Conservation (phyloP, 2,329 filamentous ascomycete species). For the Plenodomus biglobosus region DNA sequence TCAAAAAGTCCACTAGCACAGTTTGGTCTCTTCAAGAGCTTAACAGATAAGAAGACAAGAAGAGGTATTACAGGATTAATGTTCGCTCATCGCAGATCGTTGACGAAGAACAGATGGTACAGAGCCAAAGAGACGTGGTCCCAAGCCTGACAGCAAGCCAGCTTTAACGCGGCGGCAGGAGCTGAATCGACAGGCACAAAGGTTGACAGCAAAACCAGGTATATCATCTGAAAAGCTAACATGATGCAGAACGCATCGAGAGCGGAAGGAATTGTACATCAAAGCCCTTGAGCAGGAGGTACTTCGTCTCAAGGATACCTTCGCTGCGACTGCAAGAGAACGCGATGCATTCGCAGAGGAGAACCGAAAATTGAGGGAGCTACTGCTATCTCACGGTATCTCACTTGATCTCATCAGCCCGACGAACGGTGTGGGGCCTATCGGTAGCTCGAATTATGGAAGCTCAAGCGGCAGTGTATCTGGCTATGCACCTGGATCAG, state of each 20-base stretch:
- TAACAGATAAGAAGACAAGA: constrained; percentile 72
- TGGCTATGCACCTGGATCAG: constrained; percentile 58
- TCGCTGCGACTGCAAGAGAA: constrained; percentile 70
- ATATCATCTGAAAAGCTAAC: constrained; percentile 12
- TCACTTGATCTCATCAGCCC: constrained; percentile 53
- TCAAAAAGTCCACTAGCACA: constrained; percentile 43
- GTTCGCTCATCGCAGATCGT: not conserved
- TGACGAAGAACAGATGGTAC: constrained; percentile 66
- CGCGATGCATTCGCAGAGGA: constrained; percentile 76
- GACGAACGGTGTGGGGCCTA: constrained; percentile 36
- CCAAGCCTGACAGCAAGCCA: constrained; percentile 95
- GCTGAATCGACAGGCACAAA: constrained; percentile 91
- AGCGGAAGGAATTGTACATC: constrained; percentile 95
- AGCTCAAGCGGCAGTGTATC: constrained; percentile 60
- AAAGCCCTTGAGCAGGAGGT: constrained; percentile 92
- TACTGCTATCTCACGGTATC: constrained; percentile 62
- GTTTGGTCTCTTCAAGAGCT: constrained; percentile 63
- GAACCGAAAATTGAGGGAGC: constrained; percentile 71
- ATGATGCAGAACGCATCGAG: constrained; percentile 78
- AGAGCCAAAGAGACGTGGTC: constrained; percentile 83
- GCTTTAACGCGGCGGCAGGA: constrained; percentile 90
- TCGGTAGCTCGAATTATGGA: constrained; percentile 45
- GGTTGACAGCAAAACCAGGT: constrained; percentile 56
- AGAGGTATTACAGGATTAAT: constrained; percentile 57
- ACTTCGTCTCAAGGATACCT: constrained; percentile 83